Conservation (phyloP, 768 basidiomycete species). For the Wakefieldia striispora region DNA sequence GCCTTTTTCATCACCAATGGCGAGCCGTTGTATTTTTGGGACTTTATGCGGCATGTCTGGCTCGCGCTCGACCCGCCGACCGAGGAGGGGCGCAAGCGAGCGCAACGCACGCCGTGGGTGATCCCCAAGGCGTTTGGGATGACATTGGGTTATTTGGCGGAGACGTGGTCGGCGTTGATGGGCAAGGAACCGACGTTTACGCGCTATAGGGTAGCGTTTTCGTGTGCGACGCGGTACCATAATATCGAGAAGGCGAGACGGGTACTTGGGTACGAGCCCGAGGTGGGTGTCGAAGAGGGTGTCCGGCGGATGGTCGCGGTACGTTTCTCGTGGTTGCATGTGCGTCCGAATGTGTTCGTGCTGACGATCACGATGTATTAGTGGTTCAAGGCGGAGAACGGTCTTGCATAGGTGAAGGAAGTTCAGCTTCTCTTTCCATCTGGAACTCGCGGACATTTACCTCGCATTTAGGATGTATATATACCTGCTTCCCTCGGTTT, state of each 20-base stretch:
- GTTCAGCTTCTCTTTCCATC: background rate
- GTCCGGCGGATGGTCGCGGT: conserved; percentile 76
- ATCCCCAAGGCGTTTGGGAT: conserved; percentile 68
- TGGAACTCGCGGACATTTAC: no score
- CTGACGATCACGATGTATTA: conserved; percentile 6
- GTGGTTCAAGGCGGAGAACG: conserved; percentile 33
- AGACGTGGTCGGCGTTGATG: conserved; percentile 68
- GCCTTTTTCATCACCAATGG: conserved; percentile 97
- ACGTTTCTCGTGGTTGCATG: conserved; percentile 20
- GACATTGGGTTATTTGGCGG: conserved; percentile 65
- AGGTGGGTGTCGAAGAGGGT: conserved; percentile 87
- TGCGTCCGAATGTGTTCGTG: background rate
- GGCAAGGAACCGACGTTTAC: conserved; percentile 88
- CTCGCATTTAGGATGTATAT: background rate
- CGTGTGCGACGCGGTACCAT: conserved; percentile 79
- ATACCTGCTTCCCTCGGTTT: conserved; percentile 4
- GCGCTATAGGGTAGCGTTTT: conserved; percentile 76
- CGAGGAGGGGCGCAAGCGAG: conserved; percentile 41
- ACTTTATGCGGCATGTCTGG: conserved; percentile 84
- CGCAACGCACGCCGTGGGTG: conserved; percentile 37
- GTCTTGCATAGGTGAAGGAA: conserved; percentile 18
- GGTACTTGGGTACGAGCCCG: conserved; percentile 90
- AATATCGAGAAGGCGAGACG: conserved; percentile 93
- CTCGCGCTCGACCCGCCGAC: conserved; percentile 53
- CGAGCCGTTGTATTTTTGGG: conserved; percentile 96